A percentile compares a stretch with the other conserved stretches of the same genome.
These are phyloP conservation scores for Suillus ampliporus DNA, from an alignment of 768 basidiomycete species.

Conservation along the genomic window DNA sequence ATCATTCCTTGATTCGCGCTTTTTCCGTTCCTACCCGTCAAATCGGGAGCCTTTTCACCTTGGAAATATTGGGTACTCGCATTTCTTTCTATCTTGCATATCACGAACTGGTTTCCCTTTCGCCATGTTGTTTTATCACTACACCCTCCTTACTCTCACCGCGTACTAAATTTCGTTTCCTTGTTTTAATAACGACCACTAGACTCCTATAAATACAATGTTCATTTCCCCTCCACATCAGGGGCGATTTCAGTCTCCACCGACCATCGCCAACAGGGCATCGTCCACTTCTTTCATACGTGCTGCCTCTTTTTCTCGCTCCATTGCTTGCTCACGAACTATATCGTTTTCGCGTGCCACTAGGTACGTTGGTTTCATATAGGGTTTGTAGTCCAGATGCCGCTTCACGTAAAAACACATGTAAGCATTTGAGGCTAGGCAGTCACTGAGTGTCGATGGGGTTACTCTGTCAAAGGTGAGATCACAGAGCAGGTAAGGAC, in stretches of 20 bases:
- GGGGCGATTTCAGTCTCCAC: slow-evolving; percentile 19
- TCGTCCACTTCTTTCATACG: slow-evolving; percentile 68
- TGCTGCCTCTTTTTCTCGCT: slow-evolving; percentile 57
- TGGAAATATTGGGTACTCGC: slow-evolving; percentile 3
- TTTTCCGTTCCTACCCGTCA: background rate
- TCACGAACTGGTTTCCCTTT: slow-evolving; percentile 13
- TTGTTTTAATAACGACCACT: slow-evolving; percentile 6
- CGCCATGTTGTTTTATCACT: slow-evolving; percentile 10
- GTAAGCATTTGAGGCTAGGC: slow-evolving; percentile 78
- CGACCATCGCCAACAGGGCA: slow-evolving; percentile 57
- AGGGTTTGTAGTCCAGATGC: slow-evolving; percentile 81
- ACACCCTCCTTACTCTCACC: slow-evolving; percentile 9
- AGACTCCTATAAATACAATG: slow-evolving; percentile 7
- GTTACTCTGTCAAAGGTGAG: slow-evolving; percentile 58
- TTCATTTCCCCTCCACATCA: slow-evolving; percentile 13
- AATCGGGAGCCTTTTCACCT: background rate
- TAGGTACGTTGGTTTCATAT: slow-evolving; percentile 71
- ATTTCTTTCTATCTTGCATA: slow-evolving; percentile 12
- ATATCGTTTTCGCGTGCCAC: slow-evolving; percentile 69
- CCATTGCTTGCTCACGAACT: slow-evolving; percentile 61
- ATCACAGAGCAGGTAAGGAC: slow-evolving; percentile 13
- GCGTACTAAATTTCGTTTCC: slow-evolving; percentile 6
- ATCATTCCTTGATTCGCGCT: slow-evolving; percentile 61
- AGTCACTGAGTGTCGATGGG: slow-evolving; percentile 67
- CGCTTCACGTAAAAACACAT: slow-evolving; percentile 97